Evolutionary conservation across 176 grass and related monocot species (phyloP).

Genomic region (Hordeum marinum): DNA sequence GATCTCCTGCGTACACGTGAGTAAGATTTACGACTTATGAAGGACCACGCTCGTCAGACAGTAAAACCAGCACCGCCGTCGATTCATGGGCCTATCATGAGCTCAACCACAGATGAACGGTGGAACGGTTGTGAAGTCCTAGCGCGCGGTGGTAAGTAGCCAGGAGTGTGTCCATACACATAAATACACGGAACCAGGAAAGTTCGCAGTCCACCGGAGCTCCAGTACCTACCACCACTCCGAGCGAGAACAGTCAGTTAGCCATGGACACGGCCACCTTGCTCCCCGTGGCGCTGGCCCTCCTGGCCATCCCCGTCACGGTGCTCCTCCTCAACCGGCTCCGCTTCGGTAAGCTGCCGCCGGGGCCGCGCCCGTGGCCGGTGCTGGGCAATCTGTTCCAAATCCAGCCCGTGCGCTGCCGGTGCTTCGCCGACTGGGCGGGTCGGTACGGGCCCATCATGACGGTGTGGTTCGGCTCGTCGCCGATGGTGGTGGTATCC

Average conservation of each 20-base stretch:
- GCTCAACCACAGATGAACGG: too few species aligned
- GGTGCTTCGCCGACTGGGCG: conserved; percentile 82
- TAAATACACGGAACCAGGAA: too few species aligned
- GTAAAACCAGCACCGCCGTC: too few species aligned
- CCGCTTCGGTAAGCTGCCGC: conserved; percentile 40
- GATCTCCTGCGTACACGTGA: background rate
- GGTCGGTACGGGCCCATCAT: conserved; percentile 51
- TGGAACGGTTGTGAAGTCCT: too few species aligned
- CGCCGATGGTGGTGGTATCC: conserved; percentile 63
- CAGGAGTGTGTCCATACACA: too few species aligned
- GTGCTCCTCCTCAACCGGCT: conserved; percentile 29
- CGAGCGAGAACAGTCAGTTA: too few species aligned
- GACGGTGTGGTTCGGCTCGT: conserved; percentile 72
- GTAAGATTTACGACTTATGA: background rate
- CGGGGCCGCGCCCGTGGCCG: conserved; percentile 56
- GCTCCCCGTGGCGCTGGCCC: conserved; percentile 25
- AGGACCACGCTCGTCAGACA: background rate
- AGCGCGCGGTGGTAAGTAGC: too few species aligned
- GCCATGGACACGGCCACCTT: conserved; percentile 39
- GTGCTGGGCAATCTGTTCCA: conserved; percentile 81
- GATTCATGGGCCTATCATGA: background rate
- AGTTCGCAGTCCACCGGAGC: too few species aligned
- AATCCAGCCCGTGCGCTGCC: conserved; percentile 65
- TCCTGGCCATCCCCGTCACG: conserved; percentile 13
- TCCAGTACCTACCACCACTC: too few species aligned